Conservation (phyloP, 1,284 basidiomycete species). For the Clitocybe nebularis region DNA sequence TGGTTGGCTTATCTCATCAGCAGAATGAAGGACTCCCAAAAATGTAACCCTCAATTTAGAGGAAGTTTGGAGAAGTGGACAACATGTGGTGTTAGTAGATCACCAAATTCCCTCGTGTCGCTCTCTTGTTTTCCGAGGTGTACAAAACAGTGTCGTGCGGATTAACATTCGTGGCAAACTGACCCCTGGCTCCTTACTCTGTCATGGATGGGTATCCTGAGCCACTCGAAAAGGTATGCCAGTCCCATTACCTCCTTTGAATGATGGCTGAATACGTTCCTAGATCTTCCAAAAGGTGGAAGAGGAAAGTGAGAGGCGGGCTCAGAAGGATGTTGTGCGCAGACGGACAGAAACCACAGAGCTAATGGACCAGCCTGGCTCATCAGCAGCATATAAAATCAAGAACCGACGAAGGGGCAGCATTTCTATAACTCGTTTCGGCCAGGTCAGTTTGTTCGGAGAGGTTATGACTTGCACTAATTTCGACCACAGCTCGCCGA, state of each 20-base stretch:
- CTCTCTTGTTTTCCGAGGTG: constrained; percentile 6
- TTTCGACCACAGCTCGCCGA: constrained; percentile 19
- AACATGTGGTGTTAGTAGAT: constrained; percentile 15
- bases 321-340: constrained; percentile 28
- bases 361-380: constrained; percentile 14
- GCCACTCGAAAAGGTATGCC: constrained; percentile 39
- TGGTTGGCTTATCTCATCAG: constrained; percentile 5
- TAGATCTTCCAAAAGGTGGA: constrained; percentile 56
- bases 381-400: constrained; percentile 20
- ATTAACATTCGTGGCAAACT: not conserved
- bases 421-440: constrained; percentile 51
- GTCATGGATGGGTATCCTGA: constrained; percentile 29
- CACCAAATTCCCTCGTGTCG: not conserved
- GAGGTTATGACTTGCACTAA: constrained; percentile 3
- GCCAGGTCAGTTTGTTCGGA: constrained; percentile 38
- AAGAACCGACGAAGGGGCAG: constrained; percentile 35
- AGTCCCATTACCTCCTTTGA: constrained; percentile 1
- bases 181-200: not conserved
- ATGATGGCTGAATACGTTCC: constrained; percentile 4
- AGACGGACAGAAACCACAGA: constrained; percentile 7
- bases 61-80: constrained; percentile 15
- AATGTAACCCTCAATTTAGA: not conserved
- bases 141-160: constrained; percentile 4
- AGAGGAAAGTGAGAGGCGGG: constrained; percentile 45
- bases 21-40: constrained; percentile 3